phyloP scores from a whole-genome alignment of 1,139 yeast species.

The Kodamaea anthophila region DNA sequence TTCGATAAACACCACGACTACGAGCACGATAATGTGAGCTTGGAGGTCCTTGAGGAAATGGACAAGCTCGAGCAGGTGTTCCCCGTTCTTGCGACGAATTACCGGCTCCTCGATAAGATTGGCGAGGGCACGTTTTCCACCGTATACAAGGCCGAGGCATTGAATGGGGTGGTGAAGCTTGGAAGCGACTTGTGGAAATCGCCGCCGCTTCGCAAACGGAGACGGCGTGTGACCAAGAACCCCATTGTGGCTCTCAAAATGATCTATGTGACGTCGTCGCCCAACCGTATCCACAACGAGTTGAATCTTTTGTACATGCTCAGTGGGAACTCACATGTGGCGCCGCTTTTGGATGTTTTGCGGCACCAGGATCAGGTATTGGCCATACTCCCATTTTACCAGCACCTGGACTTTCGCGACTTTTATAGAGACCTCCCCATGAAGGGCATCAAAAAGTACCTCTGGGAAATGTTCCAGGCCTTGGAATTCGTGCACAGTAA shows the following conservation, averaged over 20 bases:
- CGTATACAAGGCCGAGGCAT: slow-evolving; percentile 82
- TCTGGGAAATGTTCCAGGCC: slow-evolving; percentile 73
- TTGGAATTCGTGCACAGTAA: slow-evolving; percentile 69
- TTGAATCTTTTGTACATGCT: slow-evolving; percentile 66
- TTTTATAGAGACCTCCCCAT: slow-evolving; percentile 77
- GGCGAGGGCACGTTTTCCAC: slow-evolving; percentile 95
- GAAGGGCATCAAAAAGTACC: slow-evolving; percentile 72
- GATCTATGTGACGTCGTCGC: slow-evolving; percentile 93
- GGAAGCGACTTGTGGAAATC: slow-evolving; percentile 42
- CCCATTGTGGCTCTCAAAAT: slow-evolving; percentile 86
- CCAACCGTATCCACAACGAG: slow-evolving; percentile 84
- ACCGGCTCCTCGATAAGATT: slow-evolving; percentile 70
- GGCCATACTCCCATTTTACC: slow-evolving; percentile 87
- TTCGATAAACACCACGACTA: background rate
- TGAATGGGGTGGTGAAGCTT: slow-evolving; percentile 36
- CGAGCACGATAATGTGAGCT: slow-evolving; percentile 20
- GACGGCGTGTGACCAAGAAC: slow-evolving; percentile 19
- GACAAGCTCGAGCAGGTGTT: slow-evolving; percentile 56
- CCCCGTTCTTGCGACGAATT: slow-evolving; percentile 53
- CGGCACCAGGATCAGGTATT: slow-evolving; percentile 87
- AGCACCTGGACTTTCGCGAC: slow-evolving; percentile 85
- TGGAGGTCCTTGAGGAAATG: slow-evolving; percentile 63
- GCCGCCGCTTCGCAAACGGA: slow-evolving; percentile 33
- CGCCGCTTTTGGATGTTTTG: slow-evolving; percentile 83
- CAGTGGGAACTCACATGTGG: slow-evolving; percentile 67